A percentile compares a stretch with the other conserved stretches of the same genome.
Evolutionary conservation across 768 basidiomycete species (phyloP).

Genomic region (Pulveroboletus sp.): DNA sequence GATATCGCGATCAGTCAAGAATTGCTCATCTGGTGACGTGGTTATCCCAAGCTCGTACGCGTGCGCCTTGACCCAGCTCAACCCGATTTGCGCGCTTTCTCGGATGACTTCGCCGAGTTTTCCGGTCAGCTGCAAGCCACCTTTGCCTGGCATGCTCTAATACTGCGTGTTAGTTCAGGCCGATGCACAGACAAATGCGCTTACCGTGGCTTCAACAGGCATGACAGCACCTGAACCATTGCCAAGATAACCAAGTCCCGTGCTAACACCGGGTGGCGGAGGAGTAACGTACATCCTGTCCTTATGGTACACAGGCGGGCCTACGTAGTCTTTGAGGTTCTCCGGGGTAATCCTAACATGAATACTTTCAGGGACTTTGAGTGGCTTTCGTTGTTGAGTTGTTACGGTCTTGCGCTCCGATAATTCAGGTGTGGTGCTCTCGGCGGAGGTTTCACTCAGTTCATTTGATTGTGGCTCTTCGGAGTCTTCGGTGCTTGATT

Average conservation of each 20-base stretch:
- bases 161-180: background rate
- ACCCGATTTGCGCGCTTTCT: slow-evolving; percentile 91
- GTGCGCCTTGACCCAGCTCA: slow-evolving; percentile 91
- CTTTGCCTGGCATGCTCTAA: slow-evolving; percentile 96
- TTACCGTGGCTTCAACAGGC: slow-evolving; percentile 92
- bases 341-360: slow-evolving; percentile 81
- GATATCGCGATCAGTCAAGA: slow-evolving; percentile 82
- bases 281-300: slow-evolving; percentile 81
- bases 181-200: slow-evolving; percentile 23
- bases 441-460: slow-evolving; percentile 21
- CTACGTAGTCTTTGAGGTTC: slow-evolving; percentile 94
- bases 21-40: slow-evolving; percentile 61
- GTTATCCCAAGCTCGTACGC: slow-evolving; percentile 90
- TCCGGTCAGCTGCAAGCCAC: slow-evolving; percentile 87
- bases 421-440: slow-evolving; percentile 18
- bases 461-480: slow-evolving; percentile 47
- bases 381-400: slow-evolving; percentile 74
- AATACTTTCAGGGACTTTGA: slow-evolving; percentile 75
- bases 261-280: slow-evolving; percentile 91
- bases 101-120: slow-evolving; percentile 98
- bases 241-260: slow-evolving; percentile 92
- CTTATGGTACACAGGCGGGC: slow-evolving; percentile 92
- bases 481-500: slow-evolving; percentile 46
- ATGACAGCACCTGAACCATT: slow-evolving; percentile 97
- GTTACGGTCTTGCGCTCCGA: slow-evolving; percentile 57